A percentile compares a stretch with the other conserved stretches of the same genome.
Evolutionary conservation across 1,139 yeast species (phyloP).

Genomic region (Pichia sp.): DNA sequence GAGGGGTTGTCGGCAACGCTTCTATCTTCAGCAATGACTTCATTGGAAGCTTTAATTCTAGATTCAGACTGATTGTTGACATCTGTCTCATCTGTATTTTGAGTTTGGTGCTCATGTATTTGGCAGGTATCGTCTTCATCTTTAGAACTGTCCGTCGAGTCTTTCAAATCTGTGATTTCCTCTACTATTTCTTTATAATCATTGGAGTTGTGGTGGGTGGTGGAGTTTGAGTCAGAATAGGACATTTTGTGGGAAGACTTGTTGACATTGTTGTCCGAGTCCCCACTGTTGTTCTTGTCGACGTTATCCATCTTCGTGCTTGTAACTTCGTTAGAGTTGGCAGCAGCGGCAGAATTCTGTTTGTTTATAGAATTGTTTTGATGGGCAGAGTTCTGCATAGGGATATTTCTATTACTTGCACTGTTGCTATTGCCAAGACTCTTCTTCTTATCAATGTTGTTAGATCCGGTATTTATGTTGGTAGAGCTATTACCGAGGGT

Average conservation of each 20-base stretch:
- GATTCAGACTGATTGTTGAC: background rate
- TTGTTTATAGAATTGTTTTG: background rate
- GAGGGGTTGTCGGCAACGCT: background rate
- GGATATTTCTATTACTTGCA: background rate
- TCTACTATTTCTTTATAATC: slow-evolving; percentile 13
- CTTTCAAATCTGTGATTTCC: slow-evolving; percentile 31
- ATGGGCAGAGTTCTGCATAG: background rate
- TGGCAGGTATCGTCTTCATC: slow-evolving; percentile 30
- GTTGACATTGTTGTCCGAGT: background rate
- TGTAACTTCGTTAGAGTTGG: background rate
- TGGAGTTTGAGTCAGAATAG: background rate
- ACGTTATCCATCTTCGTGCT: background rate
- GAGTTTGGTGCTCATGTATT: slow-evolving; percentile 17
- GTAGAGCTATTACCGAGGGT: background rate
- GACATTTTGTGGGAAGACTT: slow-evolving; percentile 4
- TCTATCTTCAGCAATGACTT: background rate
- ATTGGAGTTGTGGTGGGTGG: background rate
- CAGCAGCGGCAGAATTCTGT: background rate
- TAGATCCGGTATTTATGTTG: background rate
- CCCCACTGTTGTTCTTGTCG: background rate
- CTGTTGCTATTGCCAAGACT: background rate
- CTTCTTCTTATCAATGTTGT: background rate
- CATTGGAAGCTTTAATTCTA: background rate
- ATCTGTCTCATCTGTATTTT: slow-evolving; percentile 17
- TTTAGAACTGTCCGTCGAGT: slow-evolving; percentile 33